Conservation (phyloP, 2,329 filamentous ascomycete genomes). For the Stachybotrys echinatus region DNA sequence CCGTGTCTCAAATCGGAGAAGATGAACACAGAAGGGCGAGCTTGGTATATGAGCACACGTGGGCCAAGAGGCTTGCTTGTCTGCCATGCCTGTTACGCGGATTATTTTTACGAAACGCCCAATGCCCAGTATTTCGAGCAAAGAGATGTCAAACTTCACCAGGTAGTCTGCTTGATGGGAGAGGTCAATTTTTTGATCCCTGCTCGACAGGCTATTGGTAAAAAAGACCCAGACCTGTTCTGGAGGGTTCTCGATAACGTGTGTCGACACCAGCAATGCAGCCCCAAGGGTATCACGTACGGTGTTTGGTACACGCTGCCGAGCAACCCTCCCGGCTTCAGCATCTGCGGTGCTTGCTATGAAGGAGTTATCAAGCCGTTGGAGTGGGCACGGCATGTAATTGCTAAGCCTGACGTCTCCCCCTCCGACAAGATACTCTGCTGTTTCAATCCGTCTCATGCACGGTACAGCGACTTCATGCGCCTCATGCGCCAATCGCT, state of each 20-base stretch:
- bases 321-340: slow-evolving; percentile 24
- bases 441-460: slow-evolving; percentile 25
- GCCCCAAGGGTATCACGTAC: slow-evolving; percentile 19
- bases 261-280: slow-evolving; percentile 21
- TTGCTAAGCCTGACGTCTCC: slow-evolving; percentile 11
- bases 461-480: slow-evolving; percentile 17
- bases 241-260: slow-evolving; percentile 24
- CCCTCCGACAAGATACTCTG: slow-evolving; percentile 19
- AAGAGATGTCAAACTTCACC: slow-evolving; percentile 12
- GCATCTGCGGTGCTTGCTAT: slow-evolving; percentile 29
- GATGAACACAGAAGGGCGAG: slow-evolving; percentile 14
- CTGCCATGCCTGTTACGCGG: slow-evolving; percentile 31
- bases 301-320: slow-evolving; percentile 27
- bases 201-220: slow-evolving; percentile 20
- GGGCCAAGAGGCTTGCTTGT: slow-evolving; percentile 18
- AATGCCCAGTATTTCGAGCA: slow-evolving; percentile 17
- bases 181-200: slow-evolving; percentile 23
- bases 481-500: slow-evolving; percentile 18
- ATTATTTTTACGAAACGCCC: slow-evolving; percentile 24
- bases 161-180: slow-evolving; percentile 21
- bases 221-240: slow-evolving; percentile 24
- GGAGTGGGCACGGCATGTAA: slow-evolving; percentile 22
- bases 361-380: slow-evolving; percentile 23
- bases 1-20: slow-evolving; percentile 17
- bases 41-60: slow-evolving; percentile 26